Conservation (phyloP, 768 basidiomycete genomes). For the Thelephora ganbajun region DNA sequence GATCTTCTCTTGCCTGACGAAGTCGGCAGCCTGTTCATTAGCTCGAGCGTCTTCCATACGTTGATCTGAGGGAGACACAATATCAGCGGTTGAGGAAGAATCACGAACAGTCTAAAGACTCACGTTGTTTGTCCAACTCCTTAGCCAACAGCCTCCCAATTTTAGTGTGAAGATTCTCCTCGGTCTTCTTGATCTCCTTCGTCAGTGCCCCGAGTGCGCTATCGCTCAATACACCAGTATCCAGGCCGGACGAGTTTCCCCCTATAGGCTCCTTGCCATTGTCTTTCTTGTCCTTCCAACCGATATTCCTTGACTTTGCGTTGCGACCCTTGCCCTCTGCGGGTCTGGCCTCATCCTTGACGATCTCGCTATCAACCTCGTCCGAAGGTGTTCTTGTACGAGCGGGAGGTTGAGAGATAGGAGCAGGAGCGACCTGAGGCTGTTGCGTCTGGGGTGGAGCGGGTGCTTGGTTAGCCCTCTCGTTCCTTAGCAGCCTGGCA, state of each 20-base stretch:
- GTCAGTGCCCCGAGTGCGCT: constrained; percentile 42
- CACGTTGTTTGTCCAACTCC: constrained; percentile 86
- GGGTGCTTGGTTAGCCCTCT: constrained; percentile 14
- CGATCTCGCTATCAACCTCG: constrained; percentile 53
- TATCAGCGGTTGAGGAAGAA: constrained; percentile 3
- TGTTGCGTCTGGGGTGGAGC: constrained; percentile 9
- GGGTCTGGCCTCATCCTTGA: constrained; percentile 40
- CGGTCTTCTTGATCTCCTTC: constrained; percentile 72
- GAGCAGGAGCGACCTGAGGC: not conserved
- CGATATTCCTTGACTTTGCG: constrained; percentile 41
- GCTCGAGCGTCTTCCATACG: constrained; percentile 72
- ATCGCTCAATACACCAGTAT: constrained; percentile 28
- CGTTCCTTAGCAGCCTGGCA: not conserved
- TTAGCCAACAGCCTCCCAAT: constrained; percentile 71
- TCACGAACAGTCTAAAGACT: constrained; percentile 17
- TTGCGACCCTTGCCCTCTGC: constrained; percentile 37
- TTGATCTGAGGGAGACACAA: constrained; percentile 38
- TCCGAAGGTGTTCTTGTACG: constrained; percentile 61
- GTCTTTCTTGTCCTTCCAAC: constrained; percentile 39
- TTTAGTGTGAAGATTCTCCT: constrained; percentile 63
- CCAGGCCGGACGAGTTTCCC: constrained; percentile 19
- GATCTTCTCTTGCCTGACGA: constrained; percentile 77
- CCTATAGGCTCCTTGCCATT: constrained; percentile 26
- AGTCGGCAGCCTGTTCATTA: constrained; percentile 69
- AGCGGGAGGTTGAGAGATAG: constrained; percentile 16